phyloP scores from a whole-genome alignment of 257 asterid species.

The Dorcoceras hygrometricum region DNA sequence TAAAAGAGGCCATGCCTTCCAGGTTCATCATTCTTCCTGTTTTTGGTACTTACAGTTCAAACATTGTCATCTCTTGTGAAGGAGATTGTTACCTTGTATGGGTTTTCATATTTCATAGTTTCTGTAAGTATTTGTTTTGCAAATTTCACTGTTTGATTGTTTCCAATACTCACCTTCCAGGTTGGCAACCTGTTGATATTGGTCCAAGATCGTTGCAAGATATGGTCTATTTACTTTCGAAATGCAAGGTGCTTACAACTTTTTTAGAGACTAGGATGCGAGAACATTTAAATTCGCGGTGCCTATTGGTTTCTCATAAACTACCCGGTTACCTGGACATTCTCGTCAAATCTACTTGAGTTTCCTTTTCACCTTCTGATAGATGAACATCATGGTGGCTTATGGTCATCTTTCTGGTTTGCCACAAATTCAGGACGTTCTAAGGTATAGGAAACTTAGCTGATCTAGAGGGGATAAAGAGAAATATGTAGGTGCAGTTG shows the following conservation, averaged over 20 bases:
- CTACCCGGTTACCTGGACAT: not conserved
- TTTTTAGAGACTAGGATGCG: not conserved
- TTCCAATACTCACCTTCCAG: slow-evolving; percentile 33
- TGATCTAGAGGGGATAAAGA: not conserved
- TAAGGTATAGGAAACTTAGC: slow-evolving; percentile 15
- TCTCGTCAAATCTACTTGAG: not conserved
- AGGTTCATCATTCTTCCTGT: slow-evolving; percentile 12
- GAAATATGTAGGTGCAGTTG: slow-evolving; percentile 11
- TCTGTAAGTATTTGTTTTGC: slow-evolving; percentile 4
- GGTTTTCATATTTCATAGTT: not conserved
- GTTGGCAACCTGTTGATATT: slow-evolving; percentile 84
- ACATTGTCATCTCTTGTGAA: slow-evolving; percentile 4
- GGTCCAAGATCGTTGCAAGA: slow-evolving; percentile 79
- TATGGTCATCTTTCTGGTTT: not conserved
- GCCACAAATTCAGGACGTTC: not conserved
- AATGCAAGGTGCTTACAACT: slow-evolving; percentile 56
- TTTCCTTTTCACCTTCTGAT: slow-evolving; percentile 6
- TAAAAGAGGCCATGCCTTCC: not conserved
- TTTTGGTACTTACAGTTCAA: slow-evolving; percentile 15
- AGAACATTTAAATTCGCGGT: slow-evolving; percentile 40
- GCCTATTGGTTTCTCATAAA: slow-evolving; percentile 16
- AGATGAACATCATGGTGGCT: not conserved
- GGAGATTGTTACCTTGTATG: not conserved
- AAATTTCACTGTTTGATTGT: slow-evolving; percentile 13
- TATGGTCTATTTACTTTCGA: slow-evolving; percentile 46